These are phyloP conservation scores for Colletotrichum somersetense DNA, from an alignment of 2,329 filamentous ascomycete genomes.

Conservation along the genomic window DNA sequence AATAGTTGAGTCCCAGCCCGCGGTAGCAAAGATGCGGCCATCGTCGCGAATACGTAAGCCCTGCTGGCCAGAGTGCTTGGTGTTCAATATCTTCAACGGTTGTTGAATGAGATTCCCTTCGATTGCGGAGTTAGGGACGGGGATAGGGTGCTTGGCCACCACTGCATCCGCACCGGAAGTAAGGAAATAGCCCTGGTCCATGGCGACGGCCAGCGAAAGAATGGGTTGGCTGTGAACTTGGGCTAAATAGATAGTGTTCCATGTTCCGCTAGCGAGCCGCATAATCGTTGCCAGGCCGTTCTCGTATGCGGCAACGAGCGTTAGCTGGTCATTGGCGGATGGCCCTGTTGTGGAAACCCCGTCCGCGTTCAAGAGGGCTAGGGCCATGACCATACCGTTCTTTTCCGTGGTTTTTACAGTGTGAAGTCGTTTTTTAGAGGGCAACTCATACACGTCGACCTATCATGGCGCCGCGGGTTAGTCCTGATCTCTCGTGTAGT, in stretches of 20 bases:
- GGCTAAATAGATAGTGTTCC: conserved; percentile 70
- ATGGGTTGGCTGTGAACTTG: conserved; percentile 84
- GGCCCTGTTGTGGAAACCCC: conserved; percentile 44
- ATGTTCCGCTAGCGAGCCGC: conserved; percentile 60
- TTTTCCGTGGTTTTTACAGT: conserved; percentile 63
- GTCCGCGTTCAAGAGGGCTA: conserved; percentile 69
- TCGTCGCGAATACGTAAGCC: conserved; percentile 82
- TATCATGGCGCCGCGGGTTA: conserved; percentile 46
- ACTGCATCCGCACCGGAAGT: conserved; percentile 87
- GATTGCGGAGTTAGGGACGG: conserved; percentile 44
- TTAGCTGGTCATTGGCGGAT: conserved; percentile 54
- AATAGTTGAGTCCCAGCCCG: conserved; percentile 88
- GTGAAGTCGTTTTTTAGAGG: conserved; percentile 77
- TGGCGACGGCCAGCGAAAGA: conserved; percentile 75
- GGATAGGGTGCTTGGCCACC: conserved; percentile 81
- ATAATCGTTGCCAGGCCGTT: conserved; percentile 81
- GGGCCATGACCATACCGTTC: conserved; percentile 90
- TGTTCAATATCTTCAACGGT: conserved; percentile 75
- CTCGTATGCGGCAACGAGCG: conserved; percentile 85
- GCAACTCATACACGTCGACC: conserved; percentile 88
- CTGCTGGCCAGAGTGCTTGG: conserved; percentile 93
- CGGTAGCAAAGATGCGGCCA: conserved; percentile 86
- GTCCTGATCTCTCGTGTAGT: conserved; percentile 18
- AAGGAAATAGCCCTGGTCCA: conserved; percentile 70
- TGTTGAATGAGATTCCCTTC: conserved; percentile 44